Evolutionary conservation across 192 early-diverging fungal genomes (phyloP), one percentile per base, ranked within the genome.

Genomic region (Coemansia sp.): DNA sequence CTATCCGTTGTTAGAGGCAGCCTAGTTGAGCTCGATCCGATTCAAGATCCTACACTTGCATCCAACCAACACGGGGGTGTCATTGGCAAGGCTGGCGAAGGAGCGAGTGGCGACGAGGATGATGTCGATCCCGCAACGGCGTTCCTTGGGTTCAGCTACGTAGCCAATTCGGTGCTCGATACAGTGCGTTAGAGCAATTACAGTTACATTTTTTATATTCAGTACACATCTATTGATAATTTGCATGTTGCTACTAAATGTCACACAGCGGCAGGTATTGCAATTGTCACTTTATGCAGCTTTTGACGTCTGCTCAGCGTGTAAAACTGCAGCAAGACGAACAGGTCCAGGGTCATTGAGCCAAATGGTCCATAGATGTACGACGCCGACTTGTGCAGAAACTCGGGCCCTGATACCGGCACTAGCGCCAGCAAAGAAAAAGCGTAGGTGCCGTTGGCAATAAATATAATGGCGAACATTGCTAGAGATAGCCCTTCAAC

Each of bases 401-500:
- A 67, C 19, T 53, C 62, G 16, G 66, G 49, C 8, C 42, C 61
- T 9, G 66, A 49, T 4, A 73, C 52, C 13, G 66, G 66, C 37
- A 78, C 44, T 90, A 94, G n/a, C 75, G 85, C 8, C 4, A 74
- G 17, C 42, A 74, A 21, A 8, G 72, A 74, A 1, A 43, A 3
- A 3, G 72, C 72, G 53, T 93, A 65, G 53, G 93, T 91, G 10
- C 88, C 91, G 62, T 89, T 80, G 19, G 87, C 87, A 4, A 91
- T 88, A 68, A 89, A 92, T 14, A 73, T 66, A 33, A 78, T 64
- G 37, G 87, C 73, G 72, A 94, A 93, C 86, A 94, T 88, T 10
- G 84, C 73, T 26, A 90, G 84, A 5, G 91, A 88, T n/a, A 94
- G 78, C 3, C 91, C 93, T 26, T 91, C 84, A 14, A 88, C 86